phyloP scores from a whole-genome alignment of 2,329 filamentous ascomycete species.

The Penicillium verrucosum region DNA sequence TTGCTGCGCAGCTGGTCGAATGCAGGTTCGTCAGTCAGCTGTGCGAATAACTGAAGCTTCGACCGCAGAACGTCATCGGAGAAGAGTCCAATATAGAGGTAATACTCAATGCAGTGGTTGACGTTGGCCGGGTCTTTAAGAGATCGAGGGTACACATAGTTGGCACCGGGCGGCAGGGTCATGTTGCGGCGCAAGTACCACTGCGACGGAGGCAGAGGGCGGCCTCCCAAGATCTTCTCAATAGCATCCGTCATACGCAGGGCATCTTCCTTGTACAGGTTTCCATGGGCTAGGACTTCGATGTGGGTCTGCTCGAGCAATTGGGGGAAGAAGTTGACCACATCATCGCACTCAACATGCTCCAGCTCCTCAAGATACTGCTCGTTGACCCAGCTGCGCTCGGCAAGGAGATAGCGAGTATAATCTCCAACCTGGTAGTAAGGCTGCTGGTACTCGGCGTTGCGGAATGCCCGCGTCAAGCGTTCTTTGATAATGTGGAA shows the following conservation, averaged over 20 bases:
- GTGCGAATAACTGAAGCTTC: slow-evolving; percentile 75
- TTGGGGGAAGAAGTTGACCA: slow-evolving; percentile 74
- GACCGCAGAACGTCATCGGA: slow-evolving; percentile 68
- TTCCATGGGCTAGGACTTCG: slow-evolving; percentile 85
- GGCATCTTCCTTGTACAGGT: slow-evolving; percentile 90
- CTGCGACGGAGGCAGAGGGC: slow-evolving; percentile 69
- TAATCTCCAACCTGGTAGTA: slow-evolving; percentile 86
- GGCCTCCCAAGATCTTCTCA: slow-evolving; percentile 72
- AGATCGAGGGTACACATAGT: slow-evolving; percentile 76
- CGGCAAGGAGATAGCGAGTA: slow-evolving; percentile 73
- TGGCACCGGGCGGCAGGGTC: slow-evolving; percentile 72
- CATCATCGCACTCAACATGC: slow-evolving; percentile 68
- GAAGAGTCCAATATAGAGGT: slow-evolving; percentile 66
- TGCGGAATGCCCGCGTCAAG: slow-evolving; percentile 70
- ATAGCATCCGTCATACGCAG: slow-evolving; percentile 79
- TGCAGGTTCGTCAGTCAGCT: slow-evolving; percentile 87
- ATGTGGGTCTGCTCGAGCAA: slow-evolving; percentile 80
- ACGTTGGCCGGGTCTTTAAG: slow-evolving; percentile 86
- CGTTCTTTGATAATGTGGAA: slow-evolving; percentile 92
- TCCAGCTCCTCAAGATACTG: slow-evolving; percentile 75
- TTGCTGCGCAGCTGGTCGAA: slow-evolving; percentile 96
- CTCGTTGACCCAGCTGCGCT: slow-evolving; percentile 74
- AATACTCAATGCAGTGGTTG: slow-evolving; percentile 80
- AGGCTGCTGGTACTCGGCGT: slow-evolving; percentile 83
- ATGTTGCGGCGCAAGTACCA: slow-evolving; percentile 77